Conservation (phyloP, 441 rosid genomes). For the Erodium moschatum region DNA sequence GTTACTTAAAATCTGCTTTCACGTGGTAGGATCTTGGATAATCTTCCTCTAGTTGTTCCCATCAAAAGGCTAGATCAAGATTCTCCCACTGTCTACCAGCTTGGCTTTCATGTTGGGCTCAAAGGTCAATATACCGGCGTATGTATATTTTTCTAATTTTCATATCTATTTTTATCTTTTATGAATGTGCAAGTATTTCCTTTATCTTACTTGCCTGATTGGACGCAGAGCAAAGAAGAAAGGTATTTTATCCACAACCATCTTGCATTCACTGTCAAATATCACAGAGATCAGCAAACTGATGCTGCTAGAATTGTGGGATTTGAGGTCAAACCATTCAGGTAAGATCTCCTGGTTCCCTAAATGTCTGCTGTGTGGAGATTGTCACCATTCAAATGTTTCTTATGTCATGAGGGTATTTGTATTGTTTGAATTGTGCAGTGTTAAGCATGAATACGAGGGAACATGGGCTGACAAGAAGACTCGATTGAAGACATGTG, state of each 20-base stretch:
- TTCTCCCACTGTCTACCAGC: slow-evolving; percentile 55
- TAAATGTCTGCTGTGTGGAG: neutral
- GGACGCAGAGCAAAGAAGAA: neutral
- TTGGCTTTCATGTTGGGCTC: slow-evolving; percentile 73
- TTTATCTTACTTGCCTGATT: slow-evolving; percentile 65
- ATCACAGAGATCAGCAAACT: no score
- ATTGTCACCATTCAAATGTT: neutral
- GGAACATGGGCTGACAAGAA: slow-evolving; percentile 60
- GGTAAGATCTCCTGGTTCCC: slow-evolving; percentile 28
- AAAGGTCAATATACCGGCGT: slow-evolving; percentile 73
- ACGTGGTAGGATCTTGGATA: slow-evolving; percentile 71
- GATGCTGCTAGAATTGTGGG: no score
- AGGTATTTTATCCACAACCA: neutral
- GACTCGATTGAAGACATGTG: slow-evolving; percentile 66
- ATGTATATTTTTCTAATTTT: slow-evolving; percentile 25
- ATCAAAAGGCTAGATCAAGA: slow-evolving; percentile 53
- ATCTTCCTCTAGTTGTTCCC: slow-evolving; percentile 82
- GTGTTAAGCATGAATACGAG: slow-evolving; percentile 72
- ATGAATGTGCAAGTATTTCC: slow-evolving; percentile 9
- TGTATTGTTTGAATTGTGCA: slow-evolving; percentile 14
- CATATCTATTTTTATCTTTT: neutral
- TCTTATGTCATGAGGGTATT: neutral
- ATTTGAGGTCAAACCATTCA: slow-evolving; percentile 40
- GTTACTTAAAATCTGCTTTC: neutral
- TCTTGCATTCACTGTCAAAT: no score